These are phyloP conservation scores for Buddleja alternifolia DNA, from an alignment of 257 asterid genomes.

Conservation along the genomic window DNA sequence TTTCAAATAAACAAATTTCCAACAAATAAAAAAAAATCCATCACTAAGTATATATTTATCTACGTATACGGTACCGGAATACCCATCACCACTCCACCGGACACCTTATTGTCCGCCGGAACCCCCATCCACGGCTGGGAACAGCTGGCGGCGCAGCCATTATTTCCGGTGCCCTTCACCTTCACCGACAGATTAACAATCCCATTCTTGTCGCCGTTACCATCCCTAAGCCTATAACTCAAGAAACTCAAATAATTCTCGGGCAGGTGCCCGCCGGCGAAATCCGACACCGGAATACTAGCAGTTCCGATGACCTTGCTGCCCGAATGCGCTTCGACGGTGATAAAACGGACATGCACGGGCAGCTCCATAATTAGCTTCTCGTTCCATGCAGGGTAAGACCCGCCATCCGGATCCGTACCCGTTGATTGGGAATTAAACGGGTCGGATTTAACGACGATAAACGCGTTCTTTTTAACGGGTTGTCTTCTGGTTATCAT, in stretches of 20 bases:
- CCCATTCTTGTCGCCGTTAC: conserved; percentile 63
- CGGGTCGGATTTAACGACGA: conserved; percentile 45
- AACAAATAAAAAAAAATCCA: too few species aligned
- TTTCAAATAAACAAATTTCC: too few species aligned
- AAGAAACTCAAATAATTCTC: conserved; percentile 64
- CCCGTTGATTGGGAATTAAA: conserved; percentile 39
- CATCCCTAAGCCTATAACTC: conserved; percentile 76
- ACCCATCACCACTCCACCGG: conserved; percentile 51
- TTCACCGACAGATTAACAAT: conserved; percentile 68
- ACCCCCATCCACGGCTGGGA: conserved; percentile 34
- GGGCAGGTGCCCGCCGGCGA: conserved; percentile 62
- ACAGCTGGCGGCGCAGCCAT: conserved; percentile 14
- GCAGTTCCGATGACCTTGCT: conserved; percentile 50
- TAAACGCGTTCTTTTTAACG: conserved; percentile 37
- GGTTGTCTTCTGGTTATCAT: conserved; percentile 27
- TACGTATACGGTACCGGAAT: conserved; percentile 51
- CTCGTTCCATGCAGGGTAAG: conserved; percentile 68
- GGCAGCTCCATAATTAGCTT: conserved; percentile 60
- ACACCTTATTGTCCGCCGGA: conserved; percentile 25
- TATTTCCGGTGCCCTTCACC: conserved; percentile 31
- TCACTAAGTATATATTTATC: too few species aligned
- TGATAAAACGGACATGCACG: conserved; percentile 44
- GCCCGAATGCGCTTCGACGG: conserved; percentile 62
- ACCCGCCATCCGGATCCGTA: conserved; percentile 53
- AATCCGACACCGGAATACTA: conserved; percentile 66